Evolutionary conservation across 2,329 filamentous ascomycete genomes (phyloP).

Genomic region (Monosporascus sp.): DNA sequence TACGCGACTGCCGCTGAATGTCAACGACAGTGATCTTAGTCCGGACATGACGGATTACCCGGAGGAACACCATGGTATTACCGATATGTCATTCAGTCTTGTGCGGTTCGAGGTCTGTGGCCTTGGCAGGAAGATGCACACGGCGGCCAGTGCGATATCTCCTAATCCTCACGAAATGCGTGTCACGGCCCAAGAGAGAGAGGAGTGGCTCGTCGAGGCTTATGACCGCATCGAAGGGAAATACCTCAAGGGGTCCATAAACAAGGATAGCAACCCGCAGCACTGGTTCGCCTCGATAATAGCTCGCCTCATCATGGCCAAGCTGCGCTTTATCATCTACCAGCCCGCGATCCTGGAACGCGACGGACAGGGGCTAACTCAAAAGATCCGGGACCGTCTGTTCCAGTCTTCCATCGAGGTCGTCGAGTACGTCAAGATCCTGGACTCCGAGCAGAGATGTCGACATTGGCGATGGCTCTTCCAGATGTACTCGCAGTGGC

Average conservation of each 20-base stretch:
- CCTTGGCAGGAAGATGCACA: slow-evolving; percentile 34
- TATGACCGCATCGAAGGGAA: slow-evolving; percentile 45
- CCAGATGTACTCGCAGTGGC: slow-evolving; percentile 55
- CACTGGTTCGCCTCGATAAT: slow-evolving; percentile 47
- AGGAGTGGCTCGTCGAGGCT: slow-evolving; percentile 39
- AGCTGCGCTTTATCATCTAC: slow-evolving; percentile 50
- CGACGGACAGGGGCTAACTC: slow-evolving; percentile 30
- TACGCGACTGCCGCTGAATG: slow-evolving; percentile 49
- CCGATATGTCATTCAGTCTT: slow-evolving; percentile 45
- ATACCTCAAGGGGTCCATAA: slow-evolving; percentile 47
- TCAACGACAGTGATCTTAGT: slow-evolving; percentile 49
- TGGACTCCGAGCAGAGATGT: slow-evolving; percentile 45
- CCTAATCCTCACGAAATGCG: slow-evolving; percentile 25
- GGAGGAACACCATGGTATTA: slow-evolving; percentile 42
- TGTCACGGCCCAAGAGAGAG: slow-evolving; percentile 37
- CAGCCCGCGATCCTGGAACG: slow-evolving; percentile 44
- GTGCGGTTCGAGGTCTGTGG: slow-evolving; percentile 39
- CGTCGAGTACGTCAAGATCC: slow-evolving; percentile 49
- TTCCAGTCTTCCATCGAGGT: slow-evolving; percentile 48
- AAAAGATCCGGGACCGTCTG: slow-evolving; percentile 37
- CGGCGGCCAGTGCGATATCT: slow-evolving; percentile 28
- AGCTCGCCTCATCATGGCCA: slow-evolving; percentile 45
- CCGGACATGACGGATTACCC: slow-evolving; percentile 44
- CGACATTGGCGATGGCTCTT: slow-evolving; percentile 54
- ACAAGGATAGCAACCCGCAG: slow-evolving; percentile 37